These are phyloP conservation scores for Prillingera fragicola DNA, from an alignment of 1,284 basidiomycete species.

Conservation along the genomic window DNA sequence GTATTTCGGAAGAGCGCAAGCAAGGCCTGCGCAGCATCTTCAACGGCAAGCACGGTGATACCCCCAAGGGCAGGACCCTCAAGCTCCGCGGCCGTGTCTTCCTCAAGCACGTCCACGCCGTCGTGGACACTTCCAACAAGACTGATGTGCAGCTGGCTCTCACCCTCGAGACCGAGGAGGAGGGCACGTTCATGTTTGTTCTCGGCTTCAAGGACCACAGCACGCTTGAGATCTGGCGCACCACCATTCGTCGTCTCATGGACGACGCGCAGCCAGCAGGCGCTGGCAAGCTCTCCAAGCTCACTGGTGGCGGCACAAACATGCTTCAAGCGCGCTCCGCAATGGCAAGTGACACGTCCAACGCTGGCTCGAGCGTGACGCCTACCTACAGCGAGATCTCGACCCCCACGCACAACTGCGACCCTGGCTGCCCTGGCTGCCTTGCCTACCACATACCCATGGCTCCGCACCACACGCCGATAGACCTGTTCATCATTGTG, in stretches of 20 bases:
- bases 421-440: constrained; percentile 24
- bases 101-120: constrained; percentile 81
- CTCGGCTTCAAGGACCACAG: constrained; percentile 85
- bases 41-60: not conserved
- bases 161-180: constrained; percentile 76
- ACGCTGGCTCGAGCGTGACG: constrained; percentile 10
- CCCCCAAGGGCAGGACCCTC: constrained; percentile 52
- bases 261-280: constrained; percentile 20
- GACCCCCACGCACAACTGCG: too few relatives aligned
- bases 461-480: constrained; percentile 74
- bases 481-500: constrained; percentile 87
- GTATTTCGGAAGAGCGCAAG: constrained; percentile 85
- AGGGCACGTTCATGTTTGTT: constrained; percentile 84
- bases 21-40: constrained; percentile 48
- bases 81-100: constrained; percentile 92
- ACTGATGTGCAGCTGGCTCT: constrained; percentile 85
- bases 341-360: too few relatives aligned
- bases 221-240: constrained; percentile 81
- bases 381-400: too few relatives aligned
- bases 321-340: too few relatives aligned
- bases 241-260: constrained; percentile 69
- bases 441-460: constrained; percentile 34
- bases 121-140: constrained; percentile 67
- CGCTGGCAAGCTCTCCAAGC: not conserved
- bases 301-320: constrained; percentile 1